phyloP scores from a whole-genome alignment of 129 eudicot genomes.

The Flaveria robusta region DNA sequence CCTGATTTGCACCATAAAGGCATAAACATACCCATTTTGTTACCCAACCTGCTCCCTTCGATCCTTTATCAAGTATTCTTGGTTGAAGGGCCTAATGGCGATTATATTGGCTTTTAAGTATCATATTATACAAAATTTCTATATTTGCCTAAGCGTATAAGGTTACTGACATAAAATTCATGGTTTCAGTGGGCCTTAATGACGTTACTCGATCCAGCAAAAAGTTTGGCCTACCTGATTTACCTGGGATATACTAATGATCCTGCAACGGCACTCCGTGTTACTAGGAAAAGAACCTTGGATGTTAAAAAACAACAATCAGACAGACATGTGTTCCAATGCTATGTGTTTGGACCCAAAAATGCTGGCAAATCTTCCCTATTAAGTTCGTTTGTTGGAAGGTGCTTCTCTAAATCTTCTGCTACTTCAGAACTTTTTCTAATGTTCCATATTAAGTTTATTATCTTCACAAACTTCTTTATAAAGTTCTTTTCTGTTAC shows the following conservation, averaged over 20 bases:
- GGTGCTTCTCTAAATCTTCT: slow-evolving; percentile 44
- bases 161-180: slow-evolving; percentile 8
- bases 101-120: slow-evolving; percentile 3
- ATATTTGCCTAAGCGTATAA: slow-evolving; percentile 15
- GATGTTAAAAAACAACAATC: slow-evolving; percentile 90
- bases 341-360: slow-evolving; percentile 92
- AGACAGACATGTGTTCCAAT: slow-evolving; percentile 81
- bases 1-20: neutral
- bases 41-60: neutral
- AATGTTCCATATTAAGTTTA: neutral
- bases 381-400: slow-evolving; percentile 73
- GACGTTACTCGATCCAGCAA: slow-evolving; percentile 79
- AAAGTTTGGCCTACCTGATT: slow-evolving; percentile 82
- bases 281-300: slow-evolving; percentile 71
- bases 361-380: slow-evolving; percentile 84
- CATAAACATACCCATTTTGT: neutral
- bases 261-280: slow-evolving; percentile 79
- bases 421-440: neutral
- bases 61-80: slow-evolving; percentile 6
- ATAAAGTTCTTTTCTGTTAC: slow-evolving; percentile 5
- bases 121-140: neutral
- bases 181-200: slow-evolving; percentile 88
- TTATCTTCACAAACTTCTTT: slow-evolving; percentile 14
- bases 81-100: slow-evolving; percentile 12
- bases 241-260: slow-evolving; percentile 73